phyloP scores from a whole-genome alignment of 805 yeast genomes.

The Nakazawaea ernobii region DNA sequence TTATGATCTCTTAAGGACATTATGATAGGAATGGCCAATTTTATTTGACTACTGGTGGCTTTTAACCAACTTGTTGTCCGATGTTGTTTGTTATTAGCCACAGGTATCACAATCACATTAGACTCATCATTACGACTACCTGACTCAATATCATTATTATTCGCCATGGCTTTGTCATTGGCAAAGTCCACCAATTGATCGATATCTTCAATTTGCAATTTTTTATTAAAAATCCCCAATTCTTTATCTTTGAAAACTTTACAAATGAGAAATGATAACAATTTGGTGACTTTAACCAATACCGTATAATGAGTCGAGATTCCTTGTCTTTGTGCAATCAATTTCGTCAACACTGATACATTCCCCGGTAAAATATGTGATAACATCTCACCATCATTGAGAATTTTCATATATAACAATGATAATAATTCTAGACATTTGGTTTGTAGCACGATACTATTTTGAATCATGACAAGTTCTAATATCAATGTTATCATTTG shows the following conservation, averaged over 20 bases:
- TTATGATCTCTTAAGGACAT: conserved; percentile 20
- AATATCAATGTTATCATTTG: conserved; percentile 41
- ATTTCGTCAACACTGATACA: conserved; percentile 37
- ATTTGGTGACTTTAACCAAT: conserved; percentile 22
- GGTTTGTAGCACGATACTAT: conserved; percentile 23
- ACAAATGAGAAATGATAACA: conserved; percentile 24
- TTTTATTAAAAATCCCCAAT: conserved; percentile 22
- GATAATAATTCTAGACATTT: conserved; percentile 28
- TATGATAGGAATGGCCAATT: conserved; percentile 36
- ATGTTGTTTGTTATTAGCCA: conserved; percentile 14
- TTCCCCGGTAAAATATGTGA: conserved; percentile 48
- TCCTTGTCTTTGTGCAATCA: conserved; percentile 26
- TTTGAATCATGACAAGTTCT: conserved; percentile 25
- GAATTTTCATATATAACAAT: conserved; percentile 27
- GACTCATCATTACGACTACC: not conserved
- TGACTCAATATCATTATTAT: conserved; percentile 11
- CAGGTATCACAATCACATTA: not conserved
- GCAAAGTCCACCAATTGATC: conserved; percentile 13
- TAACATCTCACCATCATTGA: conserved; percentile 40
- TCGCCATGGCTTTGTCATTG: conserved; percentile 13
- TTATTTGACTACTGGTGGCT: conserved; percentile 46
- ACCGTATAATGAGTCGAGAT: conserved; percentile 32
- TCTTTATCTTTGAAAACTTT: conserved; percentile 38
- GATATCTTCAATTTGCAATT: conserved; percentile 14
- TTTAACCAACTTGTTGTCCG: conserved; percentile 51